Conservation (phyloP, 2,329 filamentous ascomycete genomes). For the Verticillium dahliae region DNA sequence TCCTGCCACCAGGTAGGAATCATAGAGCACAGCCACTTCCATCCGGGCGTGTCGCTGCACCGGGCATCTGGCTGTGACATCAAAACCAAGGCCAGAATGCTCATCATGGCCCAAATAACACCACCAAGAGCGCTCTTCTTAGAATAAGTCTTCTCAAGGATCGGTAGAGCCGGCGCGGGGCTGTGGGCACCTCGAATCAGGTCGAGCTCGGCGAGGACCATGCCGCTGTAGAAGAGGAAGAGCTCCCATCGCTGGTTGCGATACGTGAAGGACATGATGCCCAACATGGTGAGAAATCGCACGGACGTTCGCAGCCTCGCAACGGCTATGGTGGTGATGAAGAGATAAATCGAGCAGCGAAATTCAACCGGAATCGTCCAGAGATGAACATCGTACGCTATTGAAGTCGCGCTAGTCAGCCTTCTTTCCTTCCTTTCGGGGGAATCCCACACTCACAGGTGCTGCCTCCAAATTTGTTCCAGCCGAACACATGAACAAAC, state of each 20-base stretch:
- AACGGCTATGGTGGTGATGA: constrained; percentile 43
- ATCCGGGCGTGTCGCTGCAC: constrained; percentile 40
- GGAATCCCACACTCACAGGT: constrained; percentile 25
- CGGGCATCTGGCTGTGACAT: constrained; percentile 37
- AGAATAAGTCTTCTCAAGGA: constrained; percentile 12
- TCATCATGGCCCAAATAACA: constrained; percentile 29
- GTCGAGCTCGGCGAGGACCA: constrained; percentile 49
- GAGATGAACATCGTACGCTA: constrained; percentile 48
- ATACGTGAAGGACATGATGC: constrained; percentile 37
- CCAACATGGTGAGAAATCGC: constrained; percentile 34
- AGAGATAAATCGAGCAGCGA: constrained; percentile 50
- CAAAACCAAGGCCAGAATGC: constrained; percentile 46
- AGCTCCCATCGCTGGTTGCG: constrained; percentile 47
- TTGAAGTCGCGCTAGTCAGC: neutral
- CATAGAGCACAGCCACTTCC: constrained; percentile 36
- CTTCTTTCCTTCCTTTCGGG: neutral
- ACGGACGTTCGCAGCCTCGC: constrained; percentile 35
- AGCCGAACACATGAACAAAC: constrained; percentile 45
- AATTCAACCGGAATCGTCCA: constrained; percentile 61
- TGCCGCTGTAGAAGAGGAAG: constrained; percentile 39
- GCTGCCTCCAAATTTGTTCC: constrained; percentile 39
- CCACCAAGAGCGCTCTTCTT: constrained; percentile 3
- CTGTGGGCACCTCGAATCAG: constrained; percentile 39
- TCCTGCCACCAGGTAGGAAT: constrained; percentile 44
- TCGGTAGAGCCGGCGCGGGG: constrained; percentile 18